Conservation (phyloP, 129 eudicot genomes). For the Scalesia atractyloides region DNA sequence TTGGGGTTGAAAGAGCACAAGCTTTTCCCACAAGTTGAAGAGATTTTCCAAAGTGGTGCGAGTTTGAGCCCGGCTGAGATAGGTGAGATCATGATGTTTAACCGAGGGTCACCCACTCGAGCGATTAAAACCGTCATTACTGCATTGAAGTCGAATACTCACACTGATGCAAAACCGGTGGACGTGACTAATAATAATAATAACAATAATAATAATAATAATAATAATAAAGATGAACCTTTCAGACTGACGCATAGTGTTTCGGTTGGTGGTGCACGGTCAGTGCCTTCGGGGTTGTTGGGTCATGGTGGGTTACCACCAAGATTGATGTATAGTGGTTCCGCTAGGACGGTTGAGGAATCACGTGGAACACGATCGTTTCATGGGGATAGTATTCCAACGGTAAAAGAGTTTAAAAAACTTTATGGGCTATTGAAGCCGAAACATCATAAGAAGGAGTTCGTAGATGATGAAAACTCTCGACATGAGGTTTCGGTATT, state of each 20-base stretch:
- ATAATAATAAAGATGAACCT: slow-evolving; percentile 10
- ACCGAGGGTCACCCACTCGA: slow-evolving; percentile 77
- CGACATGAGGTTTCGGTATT: slow-evolving; percentile 35
- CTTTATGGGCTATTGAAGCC: slow-evolving; percentile 51
- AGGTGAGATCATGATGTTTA: slow-evolving; percentile 84
- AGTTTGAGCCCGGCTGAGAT: slow-evolving; percentile 83
- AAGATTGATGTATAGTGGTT: slow-evolving; percentile 39
- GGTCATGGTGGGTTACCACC: slow-evolving; percentile 35
- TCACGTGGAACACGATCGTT: slow-evolving; percentile 38
- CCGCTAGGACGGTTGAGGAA: slow-evolving; percentile 47
- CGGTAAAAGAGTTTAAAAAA: slow-evolving; percentile 50
- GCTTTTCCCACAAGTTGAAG: slow-evolving; percentile 87
- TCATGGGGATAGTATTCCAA: slow-evolving; percentile 38
- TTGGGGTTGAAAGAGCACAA: slow-evolving; percentile 87
- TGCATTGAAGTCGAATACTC: slow-evolving; percentile 45
- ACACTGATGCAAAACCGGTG: slow-evolving; percentile 23
- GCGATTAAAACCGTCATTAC: slow-evolving; percentile 67
- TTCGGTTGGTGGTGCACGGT: slow-evolving; percentile 41
- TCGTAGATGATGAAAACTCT: slow-evolving; percentile 40
- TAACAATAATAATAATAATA: background rate
- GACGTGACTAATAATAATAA: background rate
- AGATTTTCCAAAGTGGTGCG: slow-evolving; percentile 69
- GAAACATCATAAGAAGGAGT: slow-evolving; percentile 46
- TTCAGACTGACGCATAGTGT: slow-evolving; percentile 33
- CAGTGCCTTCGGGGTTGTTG: slow-evolving; percentile 35